Evolutionary conservation across 208 protist species (phyloP).

Genomic region (Entamoeba invadens): DNA sequence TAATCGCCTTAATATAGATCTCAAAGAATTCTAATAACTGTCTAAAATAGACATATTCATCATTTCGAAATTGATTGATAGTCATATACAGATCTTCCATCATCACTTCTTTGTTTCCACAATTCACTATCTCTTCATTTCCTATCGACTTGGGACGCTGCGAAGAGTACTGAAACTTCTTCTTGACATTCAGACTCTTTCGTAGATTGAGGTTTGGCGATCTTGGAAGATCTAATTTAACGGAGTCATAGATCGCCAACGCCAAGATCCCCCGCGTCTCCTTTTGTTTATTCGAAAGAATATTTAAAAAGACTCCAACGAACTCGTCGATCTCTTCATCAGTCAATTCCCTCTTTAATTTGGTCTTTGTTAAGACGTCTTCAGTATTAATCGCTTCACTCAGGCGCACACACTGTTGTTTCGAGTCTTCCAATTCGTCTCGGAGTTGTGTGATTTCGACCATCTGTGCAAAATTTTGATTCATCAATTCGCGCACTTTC

Average conservation of each 20-base stretch:
- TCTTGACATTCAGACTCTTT: neutral
- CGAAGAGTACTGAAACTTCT: neutral
- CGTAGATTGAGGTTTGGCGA: neutral
- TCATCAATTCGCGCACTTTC: neutral
- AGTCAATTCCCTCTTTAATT: neutral
- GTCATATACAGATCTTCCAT: neutral
- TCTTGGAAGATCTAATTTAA: neutral
- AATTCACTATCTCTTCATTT: too few species aligned
- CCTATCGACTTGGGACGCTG: too few species aligned
- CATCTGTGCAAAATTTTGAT: neutral
- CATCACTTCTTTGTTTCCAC: too few species aligned
- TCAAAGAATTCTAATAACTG: neutral
- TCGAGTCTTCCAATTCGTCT: neutral
- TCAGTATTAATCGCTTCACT: neutral
- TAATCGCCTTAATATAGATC: neutral
- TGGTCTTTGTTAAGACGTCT: neutral
- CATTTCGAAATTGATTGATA: neutral
- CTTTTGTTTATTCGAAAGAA: neutral
- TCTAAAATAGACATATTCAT: neutral
- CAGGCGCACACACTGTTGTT: neutral
- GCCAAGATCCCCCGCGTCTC: neutral
- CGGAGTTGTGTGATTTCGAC: neutral
- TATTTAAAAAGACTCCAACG: neutral
- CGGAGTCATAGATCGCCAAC: neutral
- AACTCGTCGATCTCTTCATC: neutral